Base-by-base conservation (phyloP, 2,329 filamentous ascomycete genomes). In the Aspergillus viridinutans region DNA sequence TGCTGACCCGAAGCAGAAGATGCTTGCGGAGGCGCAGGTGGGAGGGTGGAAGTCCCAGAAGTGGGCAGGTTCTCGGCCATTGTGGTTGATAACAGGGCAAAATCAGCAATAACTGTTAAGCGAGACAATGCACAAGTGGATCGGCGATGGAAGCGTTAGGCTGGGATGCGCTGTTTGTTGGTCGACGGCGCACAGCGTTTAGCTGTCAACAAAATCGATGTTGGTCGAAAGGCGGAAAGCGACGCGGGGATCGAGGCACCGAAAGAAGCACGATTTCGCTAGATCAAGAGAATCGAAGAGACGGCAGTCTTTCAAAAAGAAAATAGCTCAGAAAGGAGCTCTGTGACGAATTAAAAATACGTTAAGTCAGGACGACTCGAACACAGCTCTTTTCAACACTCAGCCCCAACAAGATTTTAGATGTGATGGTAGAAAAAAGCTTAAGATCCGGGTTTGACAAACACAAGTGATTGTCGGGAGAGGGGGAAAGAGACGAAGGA, bases 41-140 rank as follows among this genome's bases (percentile, higher is more conserved):
- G 87, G 65, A 92, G 85, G 75, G 88, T 85, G 61, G 84, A 79
- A 65, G 84, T 76, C 67, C 82, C 78, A 62, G 86, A 75, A 65
- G 86, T 78, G 73, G 86, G 79, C 72, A 84, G 82, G 78, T 83
- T 84, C 72, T 96, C 90, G 78, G 90, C 86, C 92, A 96, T 96
- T 73, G 76, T 78, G 76, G 58, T 66, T 62, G 59, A 57, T 59
- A 58, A 60, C 58, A 60, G 55, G 55, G 42, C 61, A 58, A 55
- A 53, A 58, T 62, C 61, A 61, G 57, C 54, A 68, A 56, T 49
- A 58, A 61, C 55, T 57, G 57, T 57, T 54, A 54, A 61, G 61
- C 45, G 54, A 61, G 60, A 52, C 52, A 63, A 61, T 60, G 63
- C 50, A 63, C 60, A 61, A 55, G 61, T 64, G 52, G 61, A 62